A percentile compares a stretch with the other conserved stretches of the same genome.
Evolutionary conservation across 2,329 filamentous ascomycete species (phyloP).

Genomic region (Furcasterigmium furcatum): DNA sequence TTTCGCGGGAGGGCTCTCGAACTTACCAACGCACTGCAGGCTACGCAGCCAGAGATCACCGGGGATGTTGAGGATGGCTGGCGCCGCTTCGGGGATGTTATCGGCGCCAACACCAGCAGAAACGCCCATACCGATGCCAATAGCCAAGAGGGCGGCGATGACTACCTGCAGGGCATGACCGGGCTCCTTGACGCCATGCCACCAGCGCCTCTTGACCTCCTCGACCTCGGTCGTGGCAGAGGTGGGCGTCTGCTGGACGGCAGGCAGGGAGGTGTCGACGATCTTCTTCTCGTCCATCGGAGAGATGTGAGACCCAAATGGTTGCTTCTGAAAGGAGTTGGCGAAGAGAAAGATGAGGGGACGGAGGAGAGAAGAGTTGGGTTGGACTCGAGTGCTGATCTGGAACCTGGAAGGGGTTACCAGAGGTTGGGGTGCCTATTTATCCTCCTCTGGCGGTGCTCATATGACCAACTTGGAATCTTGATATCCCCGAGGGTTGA

Average conservation of each 20-base stretch:
- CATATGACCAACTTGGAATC: too few species aligned
- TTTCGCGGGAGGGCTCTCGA: background rate
- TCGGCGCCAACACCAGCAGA: slow-evolving; percentile 37
- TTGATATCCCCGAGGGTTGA: too few species aligned
- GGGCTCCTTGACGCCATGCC: slow-evolving; percentile 33
- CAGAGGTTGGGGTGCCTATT: too few species aligned
- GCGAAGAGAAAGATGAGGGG: too few species aligned
- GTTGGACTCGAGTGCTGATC: too few species aligned
- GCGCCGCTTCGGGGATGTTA: slow-evolving; percentile 36
- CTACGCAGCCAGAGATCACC: slow-evolving; percentile 47
- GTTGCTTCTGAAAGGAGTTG: too few species aligned
- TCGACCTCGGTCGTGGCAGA: slow-evolving; percentile 8
- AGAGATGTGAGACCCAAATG: too few species aligned
- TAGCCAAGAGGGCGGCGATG: slow-evolving; percentile 41
- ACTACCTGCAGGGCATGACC: slow-evolving; percentile 49
- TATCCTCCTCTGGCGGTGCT: too few species aligned
- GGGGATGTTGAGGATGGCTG: slow-evolving; percentile 40
- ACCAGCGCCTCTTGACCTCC: slow-evolving; percentile 24
- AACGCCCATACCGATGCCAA: slow-evolving; percentile 44
- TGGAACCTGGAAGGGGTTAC: too few species aligned
- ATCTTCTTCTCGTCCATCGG: too few species aligned
- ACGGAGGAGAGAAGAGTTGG: too few species aligned
- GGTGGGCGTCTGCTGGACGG: slow-evolving; percentile 7
- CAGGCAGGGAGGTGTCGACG: too few species aligned
- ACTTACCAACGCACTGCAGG: slow-evolving; percentile 43